Evolutionary conservation across 192 early-diverging fungal species (phyloP).

Genomic region (Coemansia sp.): DNA sequence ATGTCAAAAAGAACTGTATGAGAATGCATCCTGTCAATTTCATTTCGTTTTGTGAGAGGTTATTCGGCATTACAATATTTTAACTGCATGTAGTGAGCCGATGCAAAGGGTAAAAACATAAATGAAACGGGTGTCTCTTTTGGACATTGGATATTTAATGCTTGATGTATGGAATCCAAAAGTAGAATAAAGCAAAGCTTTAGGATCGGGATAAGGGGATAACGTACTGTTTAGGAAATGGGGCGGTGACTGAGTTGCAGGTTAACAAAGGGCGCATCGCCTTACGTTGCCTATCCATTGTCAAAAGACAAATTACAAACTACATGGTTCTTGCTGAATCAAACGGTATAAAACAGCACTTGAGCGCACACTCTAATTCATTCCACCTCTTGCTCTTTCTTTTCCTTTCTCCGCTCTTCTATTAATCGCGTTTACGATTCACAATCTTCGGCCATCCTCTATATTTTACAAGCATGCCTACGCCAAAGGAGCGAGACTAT

Average conservation of each 20-base stretch:
- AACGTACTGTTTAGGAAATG: no score
- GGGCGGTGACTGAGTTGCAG: no score
- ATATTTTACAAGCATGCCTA: background rate
- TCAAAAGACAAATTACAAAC: background rate
- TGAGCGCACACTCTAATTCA: background rate
- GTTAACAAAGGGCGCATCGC: no score
- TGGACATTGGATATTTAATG: no score
- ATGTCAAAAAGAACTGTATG: background rate
- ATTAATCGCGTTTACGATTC: background rate
- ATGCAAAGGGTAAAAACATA: no score
- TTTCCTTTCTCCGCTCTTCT: background rate
- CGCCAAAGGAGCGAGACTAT: conserved; percentile 20
- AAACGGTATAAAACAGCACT: background rate
- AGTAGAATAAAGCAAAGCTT: no score
- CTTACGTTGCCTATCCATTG: background rate
- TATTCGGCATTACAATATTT: background rate
- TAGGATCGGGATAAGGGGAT: no score
- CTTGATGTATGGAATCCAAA: no score
- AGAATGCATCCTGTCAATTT: background rate
- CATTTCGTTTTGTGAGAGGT: background rate
- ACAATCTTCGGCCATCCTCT: background rate
- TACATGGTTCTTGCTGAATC: no score
- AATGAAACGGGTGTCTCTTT: no score
- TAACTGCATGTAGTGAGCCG: background rate
- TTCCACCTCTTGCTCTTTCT: background rate